Percentiles rank a stretch among this genome's conserved stretches.
Evolutionary conservation across 805 yeast species (phyloP).

Genomic region (Komagataella ulmi): DNA sequence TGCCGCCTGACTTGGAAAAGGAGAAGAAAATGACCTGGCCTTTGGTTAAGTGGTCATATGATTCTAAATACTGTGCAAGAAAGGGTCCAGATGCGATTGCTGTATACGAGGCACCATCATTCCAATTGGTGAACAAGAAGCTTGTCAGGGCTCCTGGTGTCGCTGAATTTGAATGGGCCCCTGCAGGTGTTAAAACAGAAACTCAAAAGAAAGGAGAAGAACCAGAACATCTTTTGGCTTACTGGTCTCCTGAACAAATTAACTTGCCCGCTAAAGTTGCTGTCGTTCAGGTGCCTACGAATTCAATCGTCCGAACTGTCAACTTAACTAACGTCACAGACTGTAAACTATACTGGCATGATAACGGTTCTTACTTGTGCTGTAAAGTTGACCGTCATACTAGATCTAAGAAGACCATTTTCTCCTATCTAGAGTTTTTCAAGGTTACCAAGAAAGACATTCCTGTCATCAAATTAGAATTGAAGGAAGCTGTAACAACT

Average conservation of each 20-base stretch:
- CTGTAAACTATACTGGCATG: constrained; percentile 91
- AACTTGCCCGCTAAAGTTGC: constrained; percentile 95
- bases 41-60: constrained; percentile 87
- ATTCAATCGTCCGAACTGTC: constrained; percentile 75
- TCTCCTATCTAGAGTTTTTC: constrained; percentile 87
- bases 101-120: constrained; percentile 67
- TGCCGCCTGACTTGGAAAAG: constrained; percentile 59
- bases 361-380: constrained; percentile 69
- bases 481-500: constrained; percentile 76
- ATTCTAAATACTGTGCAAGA: constrained; percentile 90
- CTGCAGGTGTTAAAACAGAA: constrained; percentile 64
- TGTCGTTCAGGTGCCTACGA: constrained; percentile 75
- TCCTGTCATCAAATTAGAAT: constrained; percentile 90
- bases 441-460: constrained; percentile 76
- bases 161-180: constrained; percentile 90
- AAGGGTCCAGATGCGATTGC: constrained; percentile 88
- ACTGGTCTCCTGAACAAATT: constrained; percentile 88
- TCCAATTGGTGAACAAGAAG: constrained; percentile 79
- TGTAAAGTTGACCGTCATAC: constrained; percentile 96
- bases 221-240: constrained; percentile 60
- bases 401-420: constrained; percentile 82
- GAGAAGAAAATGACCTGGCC: constrained; percentile 84
- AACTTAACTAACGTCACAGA: constrained; percentile 91
- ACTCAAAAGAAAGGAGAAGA: constrained; percentile 35
- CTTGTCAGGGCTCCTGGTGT: constrained; percentile 72